Evolutionary conservation across 306 rosid species (phyloP), one percentile per base, ranked within the genome.

Genomic region (Delonix regia): DNA sequence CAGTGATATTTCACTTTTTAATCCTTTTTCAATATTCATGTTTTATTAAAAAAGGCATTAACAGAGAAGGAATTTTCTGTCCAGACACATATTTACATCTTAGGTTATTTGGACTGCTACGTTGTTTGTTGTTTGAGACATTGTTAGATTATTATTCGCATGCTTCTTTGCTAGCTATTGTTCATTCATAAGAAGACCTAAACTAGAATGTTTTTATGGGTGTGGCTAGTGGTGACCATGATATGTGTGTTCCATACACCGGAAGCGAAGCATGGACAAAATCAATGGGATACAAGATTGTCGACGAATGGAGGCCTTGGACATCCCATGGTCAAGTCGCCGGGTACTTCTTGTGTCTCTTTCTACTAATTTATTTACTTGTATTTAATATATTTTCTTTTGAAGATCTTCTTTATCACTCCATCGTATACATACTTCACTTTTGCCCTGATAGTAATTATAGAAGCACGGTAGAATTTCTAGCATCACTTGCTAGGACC

Each of bases 291-390:
- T 92, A 92, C 86, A 85, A 87, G 79, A 77, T 90, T 73, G 73
- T 86, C 57, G 95, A 92, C 61, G 92, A 89, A 71, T 94, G 97
- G 99, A 92, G 99, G 77, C 83, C 99, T 60, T 94, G 99, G 99
- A 28, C 11, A 33, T 92, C 88, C 73, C 79, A 92, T n/a, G 82
- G 62, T 61, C 97, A 94, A 92, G 82, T 92, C 70, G 97, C 86
- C 8, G 99, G 99, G 99, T 92, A 90, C 53, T 18, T 44, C 27
- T 53, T 34, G 4, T 64, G 14, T 61, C 72, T n/a, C n/a, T n/a
- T n/a, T n/a, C n/a, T n/a, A n/a, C n/a, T n/a, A n/a, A n/a, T n/a
- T n/a, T n/a, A n/a, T n/a, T n/a, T n/a, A n/a, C n/a, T n/a, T n/a
- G n/a, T n/a, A n/a, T n/a, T n/a, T n/a, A n/a, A n/a, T n/a, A n/a